Evolutionary conservation across 2,329 filamentous ascomycete genomes (phyloP), one percentile per base, ranked within the genome.

Genomic region (Nemania serpens): DNA sequence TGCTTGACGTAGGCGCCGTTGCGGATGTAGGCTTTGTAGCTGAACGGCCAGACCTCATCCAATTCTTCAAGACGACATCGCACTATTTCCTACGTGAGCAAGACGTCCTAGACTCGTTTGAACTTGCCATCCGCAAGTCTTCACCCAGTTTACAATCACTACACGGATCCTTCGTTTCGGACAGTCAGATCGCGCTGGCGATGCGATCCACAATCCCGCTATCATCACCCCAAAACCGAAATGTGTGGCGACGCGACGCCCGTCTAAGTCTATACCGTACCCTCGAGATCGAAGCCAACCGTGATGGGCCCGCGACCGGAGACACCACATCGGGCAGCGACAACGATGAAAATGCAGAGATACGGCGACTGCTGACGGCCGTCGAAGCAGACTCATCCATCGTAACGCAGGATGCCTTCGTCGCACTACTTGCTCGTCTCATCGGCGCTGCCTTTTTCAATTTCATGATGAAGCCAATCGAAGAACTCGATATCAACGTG

Each of bases 81-180:
- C 20, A 41, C 29, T 43, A 56, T 37, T 41, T 55, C 36, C 22
- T 59, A 10, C 29, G 34, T 1, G 54, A 63, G 18, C 53, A 54
- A 17, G 53, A 60, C 20, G 15, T 60, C 3, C 54, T 60, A 5
- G 54, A 63, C 47, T 25, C 48, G 11, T n/a, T 63, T 15, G 45
- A 60, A 20, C 51, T 58, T 5, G 57, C 49, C 11, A 59, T 61
- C n/a, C n/a, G n/a, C n/a, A n/a, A n/a, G n/a, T n/a, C n/a, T n/a
- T n/a, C n/a, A n/a, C n/a, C n/a, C n/a, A n/a, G n/a, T n/a, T n/a
- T n/a, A n/a, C n/a, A n/a, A n/a, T n/a, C n/a, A n/a, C n/a, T n/a
- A n/a, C n/a, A n/a, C n/a, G n/a, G n/a, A n/a, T n/a, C n/a, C n/a
- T n/a, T n/a, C n/a, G n/a, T n/a, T n/a, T n/a, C n/a, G n/a, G n/a